Evolutionary conservation across 169 alveolate species (phyloP).

Genomic region (Eimeria falciformis): DNA sequence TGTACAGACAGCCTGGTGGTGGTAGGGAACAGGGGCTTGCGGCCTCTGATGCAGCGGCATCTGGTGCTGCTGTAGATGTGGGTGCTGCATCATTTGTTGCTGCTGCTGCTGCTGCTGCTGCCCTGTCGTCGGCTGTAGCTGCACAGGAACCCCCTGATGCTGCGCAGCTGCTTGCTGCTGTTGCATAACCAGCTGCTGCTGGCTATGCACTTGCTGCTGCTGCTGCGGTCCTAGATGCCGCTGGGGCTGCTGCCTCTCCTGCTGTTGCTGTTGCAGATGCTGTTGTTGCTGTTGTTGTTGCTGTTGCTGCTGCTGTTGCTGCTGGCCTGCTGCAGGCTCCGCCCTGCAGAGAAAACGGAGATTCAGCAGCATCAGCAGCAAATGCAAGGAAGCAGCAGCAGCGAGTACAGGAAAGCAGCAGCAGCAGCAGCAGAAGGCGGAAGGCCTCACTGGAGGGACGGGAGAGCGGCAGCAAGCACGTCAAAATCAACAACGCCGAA

Average conservation of each 20-base stretch:
- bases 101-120: constrained; percentile 10
- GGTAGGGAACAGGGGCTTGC: not conserved
- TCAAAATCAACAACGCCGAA: constrained; percentile 58
- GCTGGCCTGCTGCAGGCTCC: not conserved
- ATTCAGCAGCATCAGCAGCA: not conserved
- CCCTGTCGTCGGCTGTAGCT: not conserved
- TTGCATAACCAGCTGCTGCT: not conserved
- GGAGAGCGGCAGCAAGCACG: constrained; percentile 38
- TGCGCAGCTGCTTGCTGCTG: not conserved
- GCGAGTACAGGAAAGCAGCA: too few relatives aligned
- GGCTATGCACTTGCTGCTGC: not conserved
- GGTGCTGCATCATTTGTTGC: not conserved
- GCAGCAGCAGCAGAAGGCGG: not conserved
- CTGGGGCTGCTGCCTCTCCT: not conserved
- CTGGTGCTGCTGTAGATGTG: too few relatives aligned
- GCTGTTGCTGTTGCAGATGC: not conserved
- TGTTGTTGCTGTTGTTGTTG: not conserved
- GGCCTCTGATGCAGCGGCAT: too few relatives aligned
- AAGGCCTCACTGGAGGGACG: not conserved
- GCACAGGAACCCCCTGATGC: not conserved
- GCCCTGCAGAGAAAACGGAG: not conserved
- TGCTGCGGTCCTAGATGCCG: not conserved
- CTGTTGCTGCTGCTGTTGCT: not conserved
- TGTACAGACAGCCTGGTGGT: not conserved
- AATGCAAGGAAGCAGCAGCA: not conserved